phyloP scores from a whole-genome alignment of 164 flowering plant species.

The Stephania yunnanensis region DNA sequence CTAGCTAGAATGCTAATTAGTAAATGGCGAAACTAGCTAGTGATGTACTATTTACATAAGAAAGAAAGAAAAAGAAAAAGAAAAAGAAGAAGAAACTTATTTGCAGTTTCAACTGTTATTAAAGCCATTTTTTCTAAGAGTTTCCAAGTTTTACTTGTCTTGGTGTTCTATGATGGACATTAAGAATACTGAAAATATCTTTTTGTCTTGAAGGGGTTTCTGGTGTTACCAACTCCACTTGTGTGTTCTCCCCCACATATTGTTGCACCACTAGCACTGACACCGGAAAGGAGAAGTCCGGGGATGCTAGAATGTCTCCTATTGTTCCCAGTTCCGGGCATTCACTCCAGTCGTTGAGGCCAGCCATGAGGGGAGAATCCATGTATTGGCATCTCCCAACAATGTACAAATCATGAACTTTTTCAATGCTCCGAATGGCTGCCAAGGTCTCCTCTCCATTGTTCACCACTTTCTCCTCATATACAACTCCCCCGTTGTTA shows the following conservation, averaged over 20 bases:
- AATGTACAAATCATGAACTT: constrained; percentile 4
- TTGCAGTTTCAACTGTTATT: neutral
- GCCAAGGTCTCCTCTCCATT: constrained; percentile 6
- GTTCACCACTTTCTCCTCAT: constrained; percentile 4
- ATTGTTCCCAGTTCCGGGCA: constrained; percentile 1
- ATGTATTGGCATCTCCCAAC: constrained; percentile 2
- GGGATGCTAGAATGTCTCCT: neutral
- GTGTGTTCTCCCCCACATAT: neutral
- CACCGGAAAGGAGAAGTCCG: neutral
- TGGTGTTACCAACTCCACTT: neutral
- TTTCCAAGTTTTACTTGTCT: neutral
- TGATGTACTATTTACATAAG: neutral
- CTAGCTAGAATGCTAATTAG: neutral
- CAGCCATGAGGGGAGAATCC: neutral
- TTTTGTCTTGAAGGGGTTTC: neutral
- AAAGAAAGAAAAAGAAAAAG: neutral
- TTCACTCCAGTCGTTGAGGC: constrained; percentile 1
- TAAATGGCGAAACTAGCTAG: neutral
- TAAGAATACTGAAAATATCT: neutral
- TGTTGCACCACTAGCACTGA: constrained; percentile 1
- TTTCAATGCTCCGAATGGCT: constrained; percentile 1
- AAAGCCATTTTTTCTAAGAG: neutral
- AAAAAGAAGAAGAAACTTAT: neutral
- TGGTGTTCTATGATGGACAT: neutral
- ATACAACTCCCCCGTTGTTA: neutral